Percentiles rank a stretch among this genome's conserved stretches.
These are phyloP conservation scores for Gonium pectorale DNA, from an alignment of 139 green algal species.

Conservation along the genomic window DNA sequence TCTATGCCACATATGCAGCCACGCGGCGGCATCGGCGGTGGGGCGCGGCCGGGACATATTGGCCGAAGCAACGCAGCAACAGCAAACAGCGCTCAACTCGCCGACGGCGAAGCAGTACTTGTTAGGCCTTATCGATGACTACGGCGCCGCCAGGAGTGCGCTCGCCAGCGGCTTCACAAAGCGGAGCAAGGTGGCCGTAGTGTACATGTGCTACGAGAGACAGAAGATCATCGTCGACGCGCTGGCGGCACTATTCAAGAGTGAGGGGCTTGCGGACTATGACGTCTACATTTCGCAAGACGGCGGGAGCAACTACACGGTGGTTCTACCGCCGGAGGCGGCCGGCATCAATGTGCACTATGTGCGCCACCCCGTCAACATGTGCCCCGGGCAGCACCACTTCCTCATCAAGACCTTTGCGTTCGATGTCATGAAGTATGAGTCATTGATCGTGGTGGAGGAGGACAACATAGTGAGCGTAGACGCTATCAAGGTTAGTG, in stretches of 20 bases:
- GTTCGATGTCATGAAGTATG: neutral
- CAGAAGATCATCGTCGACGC: neutral
- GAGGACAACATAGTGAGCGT: conserved; percentile 5
- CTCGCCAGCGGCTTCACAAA: conserved; percentile 7
- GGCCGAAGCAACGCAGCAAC: too few relatives aligned
- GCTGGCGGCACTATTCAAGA: neutral
- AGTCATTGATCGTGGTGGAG: neutral
- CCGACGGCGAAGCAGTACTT: too few relatives aligned
- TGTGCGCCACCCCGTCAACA: neutral
- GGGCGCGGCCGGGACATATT: too few relatives aligned
- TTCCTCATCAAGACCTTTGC: neutral
- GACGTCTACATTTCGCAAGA: conserved; percentile 10
- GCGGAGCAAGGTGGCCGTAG: neutral
- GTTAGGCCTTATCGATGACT: too few relatives aligned
- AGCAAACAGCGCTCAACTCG: too few relatives aligned
- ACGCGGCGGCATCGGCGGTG: too few relatives aligned
- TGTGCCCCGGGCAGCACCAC: neutral
- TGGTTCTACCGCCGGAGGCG: neutral
- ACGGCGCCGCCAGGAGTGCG: too few relatives aligned
- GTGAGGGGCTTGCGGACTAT: neutral
- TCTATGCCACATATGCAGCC: too few relatives aligned
- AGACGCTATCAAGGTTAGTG: neutral
- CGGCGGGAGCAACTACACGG: neutral
- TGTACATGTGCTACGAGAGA: conserved; percentile 5
- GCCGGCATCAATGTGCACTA: neutral